phyloP scores from a whole-genome alignment of 352 stramenopile genomes.

The Peronosclerospora sorghi region DNA sequence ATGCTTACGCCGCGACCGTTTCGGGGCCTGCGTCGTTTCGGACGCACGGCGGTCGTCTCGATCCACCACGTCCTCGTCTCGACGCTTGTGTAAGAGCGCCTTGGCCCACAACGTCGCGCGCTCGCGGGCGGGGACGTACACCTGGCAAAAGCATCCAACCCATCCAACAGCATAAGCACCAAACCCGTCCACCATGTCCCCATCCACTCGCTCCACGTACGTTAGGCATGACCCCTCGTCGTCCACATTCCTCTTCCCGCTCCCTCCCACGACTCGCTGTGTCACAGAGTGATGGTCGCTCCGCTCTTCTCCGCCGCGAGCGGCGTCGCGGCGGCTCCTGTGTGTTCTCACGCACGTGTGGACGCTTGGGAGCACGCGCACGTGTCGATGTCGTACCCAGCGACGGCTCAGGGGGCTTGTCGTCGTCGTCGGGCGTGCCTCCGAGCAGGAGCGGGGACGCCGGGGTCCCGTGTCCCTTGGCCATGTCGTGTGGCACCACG shows the following conservation, averaged over 20 bases:
- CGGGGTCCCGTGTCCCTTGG: conserved; percentile 3
- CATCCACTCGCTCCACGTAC: no score
- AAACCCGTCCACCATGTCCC: no score
- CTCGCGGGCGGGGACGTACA: conserved; percentile 63
- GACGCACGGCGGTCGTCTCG: conserved; percentile 10
- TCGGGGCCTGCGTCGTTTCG: conserved; percentile 12
- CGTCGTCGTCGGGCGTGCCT: conserved; percentile 11
- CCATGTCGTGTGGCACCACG: conserved; percentile 29
- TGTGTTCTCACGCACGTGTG: conserved; percentile 25
- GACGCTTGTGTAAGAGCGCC: conserved; percentile 40
- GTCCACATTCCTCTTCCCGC: conserved; percentile 13
- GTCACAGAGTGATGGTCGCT: no score
- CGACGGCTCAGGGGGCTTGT: conserved; percentile 12
- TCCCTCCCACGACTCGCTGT: no score
- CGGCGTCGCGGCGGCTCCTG: no score
- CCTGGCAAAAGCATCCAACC: conserved; percentile 10
- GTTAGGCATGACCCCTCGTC: neutral
- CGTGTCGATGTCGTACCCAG: conserved; percentile 12
- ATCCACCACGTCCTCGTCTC: conserved; percentile 19
- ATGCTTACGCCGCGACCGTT: conserved; percentile 31
- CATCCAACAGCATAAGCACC: neutral
- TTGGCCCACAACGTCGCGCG: conserved; percentile 65
- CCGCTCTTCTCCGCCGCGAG: no score
- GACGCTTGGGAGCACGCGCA: conserved; percentile 20
- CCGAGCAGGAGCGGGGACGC: conserved; percentile 24